Evolutionary conservation across 768 basidiomycete species (phyloP).

Genomic region (Collybia nuda): DNA sequence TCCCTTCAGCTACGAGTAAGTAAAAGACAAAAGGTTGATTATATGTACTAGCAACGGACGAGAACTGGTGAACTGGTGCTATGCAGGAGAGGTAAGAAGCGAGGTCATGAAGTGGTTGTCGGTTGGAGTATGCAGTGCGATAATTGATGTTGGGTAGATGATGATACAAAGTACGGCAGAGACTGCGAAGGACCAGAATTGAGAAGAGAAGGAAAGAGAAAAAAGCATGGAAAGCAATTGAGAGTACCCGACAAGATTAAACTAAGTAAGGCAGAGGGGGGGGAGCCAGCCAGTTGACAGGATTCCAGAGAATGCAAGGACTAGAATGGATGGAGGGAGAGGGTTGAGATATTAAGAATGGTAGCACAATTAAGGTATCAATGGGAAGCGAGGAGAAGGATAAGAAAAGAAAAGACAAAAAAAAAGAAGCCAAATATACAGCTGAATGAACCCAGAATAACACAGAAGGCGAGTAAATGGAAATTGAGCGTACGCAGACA

Average conservation of each 20-base stretch:
- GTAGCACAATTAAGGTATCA: background rate
- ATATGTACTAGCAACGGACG: too few relatives aligned
- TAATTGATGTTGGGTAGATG: too few relatives aligned
- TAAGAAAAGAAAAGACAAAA: background rate
- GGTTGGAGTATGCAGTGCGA: too few relatives aligned
- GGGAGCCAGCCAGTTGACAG: background rate
- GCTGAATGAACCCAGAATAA: background rate
- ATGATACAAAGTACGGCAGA: background rate
- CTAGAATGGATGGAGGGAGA: background rate
- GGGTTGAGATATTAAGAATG: background rate
- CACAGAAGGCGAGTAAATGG: too few relatives aligned
- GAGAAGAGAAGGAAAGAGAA: background rate
- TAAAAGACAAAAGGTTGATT: too few relatives aligned
- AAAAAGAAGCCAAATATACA: background rate
- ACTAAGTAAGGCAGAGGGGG: background rate
- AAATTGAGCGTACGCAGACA: too few relatives aligned
- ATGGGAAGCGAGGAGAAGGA: too few relatives aligned
- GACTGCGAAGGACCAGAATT: too few relatives aligned
- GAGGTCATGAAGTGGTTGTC: too few relatives aligned
- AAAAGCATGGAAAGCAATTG: slow-evolving; percentile 4
- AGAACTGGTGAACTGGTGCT: too few relatives aligned
- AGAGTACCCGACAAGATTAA: background rate
- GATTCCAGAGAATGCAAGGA: background rate
- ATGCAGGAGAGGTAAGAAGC: too few relatives aligned
- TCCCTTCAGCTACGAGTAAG: too few relatives aligned